A percentile compares a stretch with the other conserved stretches of the same genome.
Evolutionary conservation across 257 asterid genomes (phyloP).

Genomic region (Ocimum tenuiflorum): DNA sequence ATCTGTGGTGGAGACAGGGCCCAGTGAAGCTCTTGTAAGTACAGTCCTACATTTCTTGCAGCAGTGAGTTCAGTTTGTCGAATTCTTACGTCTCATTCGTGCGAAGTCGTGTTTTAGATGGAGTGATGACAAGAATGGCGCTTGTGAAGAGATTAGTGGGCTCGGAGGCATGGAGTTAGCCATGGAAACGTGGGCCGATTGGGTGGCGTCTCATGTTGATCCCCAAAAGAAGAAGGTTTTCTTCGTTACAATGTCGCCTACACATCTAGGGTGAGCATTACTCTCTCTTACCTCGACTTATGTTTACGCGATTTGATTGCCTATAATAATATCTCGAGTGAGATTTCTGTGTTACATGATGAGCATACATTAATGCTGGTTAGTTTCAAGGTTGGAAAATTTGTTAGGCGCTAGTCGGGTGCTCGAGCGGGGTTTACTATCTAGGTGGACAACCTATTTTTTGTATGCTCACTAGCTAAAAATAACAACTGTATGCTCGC

Average conservation of each 20-base stretch:
- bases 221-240: slow-evolving; percentile 59
- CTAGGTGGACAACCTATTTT: no score
- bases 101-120: slow-evolving; percentile 42
- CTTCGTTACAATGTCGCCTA: slow-evolving; percentile 95
- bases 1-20: slow-evolving; percentile 95
- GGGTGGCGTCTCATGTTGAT: slow-evolving; percentile 59
- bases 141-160: slow-evolving; percentile 76
- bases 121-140: slow-evolving; percentile 53
- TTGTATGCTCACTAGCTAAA: no score
- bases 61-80: not conserved
- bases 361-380: not conserved
- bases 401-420: no score
- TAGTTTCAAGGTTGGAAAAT: no score
- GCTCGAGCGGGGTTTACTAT: no score
- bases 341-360: not conserved
- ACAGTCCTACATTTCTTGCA: not conserved
- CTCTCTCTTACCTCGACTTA: not conserved
- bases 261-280: slow-evolving; percentile 65
- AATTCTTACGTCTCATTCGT: not conserved
- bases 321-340: not conserved
- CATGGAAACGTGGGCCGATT: slow-evolving; percentile 85
- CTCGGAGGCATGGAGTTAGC: slow-evolving; percentile 86
- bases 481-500: not conserved
- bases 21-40: slow-evolving; percentile 74
- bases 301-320: not conserved